A percentile compares a stretch with the other conserved stretches of the same genome.
Evolutionary conservation across 805 yeast species (phyloP).

Genomic region (Candida sonorensis): DNA sequence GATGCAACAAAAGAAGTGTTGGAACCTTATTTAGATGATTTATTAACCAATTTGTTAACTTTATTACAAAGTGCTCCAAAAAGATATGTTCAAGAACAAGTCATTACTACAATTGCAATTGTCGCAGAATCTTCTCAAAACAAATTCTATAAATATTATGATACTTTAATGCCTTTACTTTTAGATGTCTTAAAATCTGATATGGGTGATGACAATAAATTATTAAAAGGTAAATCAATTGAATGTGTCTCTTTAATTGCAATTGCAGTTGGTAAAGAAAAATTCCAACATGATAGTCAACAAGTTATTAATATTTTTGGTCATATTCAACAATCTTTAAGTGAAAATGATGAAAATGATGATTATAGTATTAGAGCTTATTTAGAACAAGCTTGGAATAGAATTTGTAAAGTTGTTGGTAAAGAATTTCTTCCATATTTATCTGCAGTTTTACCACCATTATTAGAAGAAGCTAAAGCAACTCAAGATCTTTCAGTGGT

Average conservation of each 20-base stretch:
- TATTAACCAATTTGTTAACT: slow-evolving; percentile 66
- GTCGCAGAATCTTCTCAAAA: slow-evolving; percentile 95
- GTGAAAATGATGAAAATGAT: slow-evolving; percentile 75
- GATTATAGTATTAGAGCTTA: slow-evolving; percentile 88
- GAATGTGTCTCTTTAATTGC: slow-evolving; percentile 96
- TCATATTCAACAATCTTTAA: slow-evolving; percentile 49
- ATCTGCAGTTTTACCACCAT: slow-evolving; percentile 83
- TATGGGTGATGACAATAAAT: slow-evolving; percentile 68
- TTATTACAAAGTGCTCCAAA: slow-evolving; percentile 74
- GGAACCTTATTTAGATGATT: slow-evolving; percentile 86
- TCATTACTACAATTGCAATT: slow-evolving; percentile 90
- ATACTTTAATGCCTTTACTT: slow-evolving; percentile 86
- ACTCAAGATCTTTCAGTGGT: slow-evolving; percentile 83
- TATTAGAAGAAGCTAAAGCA: slow-evolving; percentile 78
- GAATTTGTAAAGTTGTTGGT: slow-evolving; percentile 83
- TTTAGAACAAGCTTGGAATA: slow-evolving; percentile 93
- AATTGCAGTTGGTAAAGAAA: slow-evolving; percentile 88
- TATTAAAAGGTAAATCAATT: slow-evolving; percentile 85
- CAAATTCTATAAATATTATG: slow-evolving; percentile 85
- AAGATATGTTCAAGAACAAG: slow-evolving; percentile 95
- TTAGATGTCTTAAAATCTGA: slow-evolving; percentile 74
- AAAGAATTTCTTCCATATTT: slow-evolving; percentile 78
- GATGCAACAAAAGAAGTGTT: slow-evolving; percentile 80
- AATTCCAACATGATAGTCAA: slow-evolving; percentile 67
- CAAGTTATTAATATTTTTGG: slow-evolving; percentile 70